Evolutionary conservation across 108 stramenopile species (phyloP).

Genomic region (Nitzschia sp.): DNA sequence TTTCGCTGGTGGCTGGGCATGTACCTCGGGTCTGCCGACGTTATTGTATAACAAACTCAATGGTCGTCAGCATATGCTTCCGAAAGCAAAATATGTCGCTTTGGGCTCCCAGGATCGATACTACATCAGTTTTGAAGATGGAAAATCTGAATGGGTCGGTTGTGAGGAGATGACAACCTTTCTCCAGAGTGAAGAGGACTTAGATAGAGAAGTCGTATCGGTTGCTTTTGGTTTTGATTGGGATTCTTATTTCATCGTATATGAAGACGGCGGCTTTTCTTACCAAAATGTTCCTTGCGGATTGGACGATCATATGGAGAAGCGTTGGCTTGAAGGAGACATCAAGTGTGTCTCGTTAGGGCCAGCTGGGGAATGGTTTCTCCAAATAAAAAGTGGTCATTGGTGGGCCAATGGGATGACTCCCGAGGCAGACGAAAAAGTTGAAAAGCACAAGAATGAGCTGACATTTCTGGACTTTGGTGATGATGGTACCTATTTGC

Average conservation of each 20-base stretch:
- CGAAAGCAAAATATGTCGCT: neutral
- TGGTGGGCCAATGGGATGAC: neutral
- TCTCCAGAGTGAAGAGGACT: neutral
- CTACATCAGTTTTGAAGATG: neutral
- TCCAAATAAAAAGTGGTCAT: neutral
- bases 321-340: neutral
- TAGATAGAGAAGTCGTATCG: neutral
- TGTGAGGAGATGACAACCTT: neutral
- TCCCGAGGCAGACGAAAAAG: neutral
- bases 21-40: neutral
- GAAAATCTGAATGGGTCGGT: neutral
- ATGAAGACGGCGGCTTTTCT: neutral
- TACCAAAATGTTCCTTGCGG: neutral
- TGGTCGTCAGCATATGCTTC: neutral
- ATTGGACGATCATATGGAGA: neutral
- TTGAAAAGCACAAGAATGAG: neutral
- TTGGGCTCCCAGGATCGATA: constrained; percentile 5
- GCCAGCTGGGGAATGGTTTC: neutral
- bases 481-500: neutral
- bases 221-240: neutral
- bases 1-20: neutral
- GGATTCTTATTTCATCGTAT: neutral
- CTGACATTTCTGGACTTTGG: constrained; percentile 8
- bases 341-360: constrained; percentile 1
- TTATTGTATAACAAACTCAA: neutral